Evolutionary conservation across 768 basidiomycete species (phyloP).

Genomic region (Sutorius australiensis): DNA sequence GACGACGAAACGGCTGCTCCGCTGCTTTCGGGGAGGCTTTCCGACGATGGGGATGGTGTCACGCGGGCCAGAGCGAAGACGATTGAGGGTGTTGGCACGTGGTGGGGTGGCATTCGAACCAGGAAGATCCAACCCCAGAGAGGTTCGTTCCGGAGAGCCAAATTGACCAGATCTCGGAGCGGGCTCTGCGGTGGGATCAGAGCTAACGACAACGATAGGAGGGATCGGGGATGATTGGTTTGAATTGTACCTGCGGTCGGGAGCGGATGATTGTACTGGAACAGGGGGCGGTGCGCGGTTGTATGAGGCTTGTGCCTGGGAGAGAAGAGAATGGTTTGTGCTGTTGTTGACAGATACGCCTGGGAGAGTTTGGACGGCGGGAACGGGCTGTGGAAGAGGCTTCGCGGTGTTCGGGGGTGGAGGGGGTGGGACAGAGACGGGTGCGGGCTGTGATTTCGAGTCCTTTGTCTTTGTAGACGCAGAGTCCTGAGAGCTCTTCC

Average conservation of each 20-base stretch:
- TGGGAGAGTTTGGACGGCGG: slow-evolving; percentile 36
- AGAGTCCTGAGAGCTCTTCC: slow-evolving; percentile 66
- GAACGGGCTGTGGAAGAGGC: slow-evolving; percentile 54
- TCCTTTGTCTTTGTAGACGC: slow-evolving; percentile 68
- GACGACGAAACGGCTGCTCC: slow-evolving; percentile 94
- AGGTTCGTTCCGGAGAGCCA: slow-evolving; percentile 46
- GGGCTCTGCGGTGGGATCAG: slow-evolving; percentile 55
- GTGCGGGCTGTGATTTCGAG: slow-evolving; percentile 43
- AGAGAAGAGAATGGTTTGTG: slow-evolving; percentile 38
- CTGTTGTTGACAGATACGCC: slow-evolving; percentile 33
- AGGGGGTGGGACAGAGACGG: slow-evolving; percentile 45
- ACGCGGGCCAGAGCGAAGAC: slow-evolving; percentile 80
- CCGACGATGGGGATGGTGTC: slow-evolving; percentile 96
- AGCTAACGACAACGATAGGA: slow-evolving; percentile 83
- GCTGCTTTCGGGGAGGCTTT: slow-evolving; percentile 95
- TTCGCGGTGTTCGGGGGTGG: slow-evolving; percentile 65
- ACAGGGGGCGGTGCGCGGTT: slow-evolving; percentile 43
- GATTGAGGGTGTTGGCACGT: slow-evolving; percentile 63
- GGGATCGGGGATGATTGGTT: slow-evolving; percentile 53
- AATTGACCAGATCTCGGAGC: slow-evolving; percentile 40
- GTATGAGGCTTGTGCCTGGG: slow-evolving; percentile 39
- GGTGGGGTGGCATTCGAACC: slow-evolving; percentile 52
- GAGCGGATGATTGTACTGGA: slow-evolving; percentile 35
- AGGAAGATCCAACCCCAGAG: slow-evolving; percentile 44
- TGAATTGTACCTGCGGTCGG: slow-evolving; percentile 57